Conservation (phyloP, 2,329 filamentous ascomycete species). For the Nectriaceae sp. region DNA sequence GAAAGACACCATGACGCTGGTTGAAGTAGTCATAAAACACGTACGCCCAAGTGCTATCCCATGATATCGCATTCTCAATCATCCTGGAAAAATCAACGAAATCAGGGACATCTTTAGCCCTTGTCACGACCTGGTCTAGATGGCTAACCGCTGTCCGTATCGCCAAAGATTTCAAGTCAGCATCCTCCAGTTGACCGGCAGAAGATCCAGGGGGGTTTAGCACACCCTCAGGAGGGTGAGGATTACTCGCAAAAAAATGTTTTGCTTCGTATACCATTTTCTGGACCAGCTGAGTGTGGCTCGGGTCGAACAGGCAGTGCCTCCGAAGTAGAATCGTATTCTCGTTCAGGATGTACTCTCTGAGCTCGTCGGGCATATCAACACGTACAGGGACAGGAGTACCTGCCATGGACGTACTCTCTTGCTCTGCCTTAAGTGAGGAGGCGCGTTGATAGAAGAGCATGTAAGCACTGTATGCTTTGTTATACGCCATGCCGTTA, state of each 20-base stretch:
- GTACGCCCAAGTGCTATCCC: constrained; percentile 55
- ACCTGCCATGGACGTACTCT: constrained; percentile 38
- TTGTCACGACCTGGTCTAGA: constrained; percentile 73
- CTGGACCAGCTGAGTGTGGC: constrained; percentile 68
- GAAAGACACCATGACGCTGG: constrained; percentile 56
- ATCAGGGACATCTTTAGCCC: constrained; percentile 68
- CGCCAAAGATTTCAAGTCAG: constrained; percentile 47
- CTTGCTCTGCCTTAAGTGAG: constrained; percentile 57
- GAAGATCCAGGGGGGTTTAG: not conserved
- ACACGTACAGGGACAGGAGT: constrained; percentile 42
- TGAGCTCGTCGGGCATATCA: constrained; percentile 45
- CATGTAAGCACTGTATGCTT: constrained; percentile 92
- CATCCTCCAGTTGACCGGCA: constrained; percentile 9
- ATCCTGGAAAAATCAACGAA: constrained; percentile 58
- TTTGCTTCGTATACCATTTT: constrained; percentile 61
- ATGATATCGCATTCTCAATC: constrained; percentile 48
- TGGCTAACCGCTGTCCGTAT: constrained; percentile 63
- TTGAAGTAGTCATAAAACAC: constrained; percentile 64
- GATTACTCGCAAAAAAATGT: constrained; percentile 40
- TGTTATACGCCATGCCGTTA: constrained; percentile 56
- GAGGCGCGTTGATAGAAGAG: constrained; percentile 89
- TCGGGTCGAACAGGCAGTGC: constrained; percentile 77
- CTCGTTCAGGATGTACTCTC: constrained; percentile 65
- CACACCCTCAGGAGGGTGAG: no score
- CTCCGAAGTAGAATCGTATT: constrained; percentile 75